A percentile compares a stretch with the other conserved stretches of the same genome.
Conservation (phyloP, 2,329 filamentous ascomycete species). For the Blastomyces silverae region DNA sequence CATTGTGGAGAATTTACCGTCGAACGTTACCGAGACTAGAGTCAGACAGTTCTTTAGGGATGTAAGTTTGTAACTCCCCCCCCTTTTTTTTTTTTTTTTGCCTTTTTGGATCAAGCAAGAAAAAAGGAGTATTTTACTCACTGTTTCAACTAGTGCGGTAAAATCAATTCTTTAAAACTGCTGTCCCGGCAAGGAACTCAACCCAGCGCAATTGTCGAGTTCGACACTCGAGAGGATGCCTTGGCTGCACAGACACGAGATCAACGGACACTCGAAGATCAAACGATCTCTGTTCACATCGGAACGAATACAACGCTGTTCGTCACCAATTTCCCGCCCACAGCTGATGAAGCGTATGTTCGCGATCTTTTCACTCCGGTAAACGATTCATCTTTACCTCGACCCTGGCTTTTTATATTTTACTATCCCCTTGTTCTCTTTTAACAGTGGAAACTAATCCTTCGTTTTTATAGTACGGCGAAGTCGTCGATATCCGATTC, state of each 20-base stretch:
- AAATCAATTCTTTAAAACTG: conserved; percentile 69
- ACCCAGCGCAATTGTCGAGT: conserved; percentile 73
- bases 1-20: conserved; percentile 69
- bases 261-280: conserved; percentile 68
- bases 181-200: conserved; percentile 54
- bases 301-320: conserved; percentile 77
- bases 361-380: conserved; percentile 53
- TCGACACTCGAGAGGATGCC: conserved; percentile 72
- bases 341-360: conserved; percentile 45
- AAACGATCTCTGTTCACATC: conserved; percentile 64
- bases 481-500: conserved; percentile 78
- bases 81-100: background rate
- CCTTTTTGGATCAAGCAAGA: background rate
- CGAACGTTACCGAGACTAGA: conserved; percentile 60
- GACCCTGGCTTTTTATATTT: background rate
- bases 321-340: conserved; percentile 76
- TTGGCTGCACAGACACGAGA: conserved; percentile 73
- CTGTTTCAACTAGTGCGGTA: conserved; percentile 53
- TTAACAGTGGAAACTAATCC: conserved; percentile 4
- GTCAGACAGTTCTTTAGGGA: conserved; percentile 86
- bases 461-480: conserved; percentile 53
- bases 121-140: background rate
- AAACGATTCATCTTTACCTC: conserved; percentile 20
- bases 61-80: conserved; percentile 31
- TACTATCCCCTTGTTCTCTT: background rate